A percentile compares a stretch with the other conserved stretches of the same genome.
phyloP scores from a whole-genome alignment of 2,329 filamentous ascomycete genomes.

The Aspergillus sp. region DNA sequence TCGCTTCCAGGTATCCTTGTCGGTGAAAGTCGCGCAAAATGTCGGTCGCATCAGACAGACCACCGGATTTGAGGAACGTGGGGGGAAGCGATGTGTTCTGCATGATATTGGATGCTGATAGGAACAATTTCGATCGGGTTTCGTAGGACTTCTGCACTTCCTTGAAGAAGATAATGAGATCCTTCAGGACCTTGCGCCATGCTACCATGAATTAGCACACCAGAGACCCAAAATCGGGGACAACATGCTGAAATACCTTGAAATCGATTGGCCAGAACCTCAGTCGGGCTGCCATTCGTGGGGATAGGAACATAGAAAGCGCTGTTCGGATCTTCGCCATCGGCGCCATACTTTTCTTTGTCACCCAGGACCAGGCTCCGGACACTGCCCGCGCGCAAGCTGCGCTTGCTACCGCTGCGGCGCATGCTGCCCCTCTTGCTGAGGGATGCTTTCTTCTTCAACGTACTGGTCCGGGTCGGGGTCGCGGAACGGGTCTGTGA shows the following conservation, averaged over 20 bases:
- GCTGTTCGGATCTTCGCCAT: constrained; percentile 67
- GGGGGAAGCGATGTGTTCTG: constrained; percentile 76
- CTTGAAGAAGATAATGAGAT: constrained; percentile 89
- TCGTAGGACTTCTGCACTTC: constrained; percentile 92
- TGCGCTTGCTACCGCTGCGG: constrained; percentile 77
- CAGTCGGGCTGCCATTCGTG: constrained; percentile 82
- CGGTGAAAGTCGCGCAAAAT: constrained; percentile 83
- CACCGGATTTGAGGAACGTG: constrained; percentile 75
- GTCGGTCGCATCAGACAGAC: constrained; percentile 83
- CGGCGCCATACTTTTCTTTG: constrained; percentile 49
- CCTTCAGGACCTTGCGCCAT: constrained; percentile 94
- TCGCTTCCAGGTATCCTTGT: constrained; percentile 74
- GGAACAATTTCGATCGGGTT: constrained; percentile 74
- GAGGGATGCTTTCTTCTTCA: constrained; percentile 86
- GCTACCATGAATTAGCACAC: constrained; percentile 53
- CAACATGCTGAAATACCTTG: constrained; percentile 64
- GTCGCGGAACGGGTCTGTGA: constrained; percentile 44
- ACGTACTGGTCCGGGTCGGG: constrained; percentile 64
- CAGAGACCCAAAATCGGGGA: constrained; percentile 1
- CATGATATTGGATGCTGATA: constrained; percentile 80
- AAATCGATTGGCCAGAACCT: constrained; percentile 82
- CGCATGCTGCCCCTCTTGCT: constrained; percentile 73
- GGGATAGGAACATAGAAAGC: constrained; percentile 89
- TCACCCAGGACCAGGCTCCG: constrained; percentile 75
- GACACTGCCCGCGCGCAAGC: constrained; percentile 82